These are phyloP conservation scores for Linnemannia zychae DNA, from an alignment of 192 early-diverging fungal genomes.

Conservation along the genomic window DNA sequence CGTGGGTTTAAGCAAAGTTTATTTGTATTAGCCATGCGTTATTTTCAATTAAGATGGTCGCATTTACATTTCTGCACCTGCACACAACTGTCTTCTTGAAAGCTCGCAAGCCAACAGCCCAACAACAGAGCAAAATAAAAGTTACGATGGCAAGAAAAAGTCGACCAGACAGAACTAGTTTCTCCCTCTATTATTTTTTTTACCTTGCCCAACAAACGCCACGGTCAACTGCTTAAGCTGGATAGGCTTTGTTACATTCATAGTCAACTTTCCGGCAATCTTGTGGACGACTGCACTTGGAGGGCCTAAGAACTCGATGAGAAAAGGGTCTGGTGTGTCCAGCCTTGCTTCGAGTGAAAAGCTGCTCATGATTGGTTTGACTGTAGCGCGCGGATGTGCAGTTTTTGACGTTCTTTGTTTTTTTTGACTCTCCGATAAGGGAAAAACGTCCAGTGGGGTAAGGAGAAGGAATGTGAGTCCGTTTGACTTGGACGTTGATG, in stretches of 20 bases:
- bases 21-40: background rate
- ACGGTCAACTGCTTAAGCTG: conserved; percentile 22
- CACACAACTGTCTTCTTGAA: too few species aligned
- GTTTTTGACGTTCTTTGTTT: background rate
- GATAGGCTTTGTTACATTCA: conserved; percentile 11
- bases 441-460: background rate
- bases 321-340: conserved; percentile 13
- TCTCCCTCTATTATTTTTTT: background rate
- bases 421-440: conserved; percentile 7
- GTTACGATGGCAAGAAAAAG: too few species aligned
- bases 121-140: too few species aligned
- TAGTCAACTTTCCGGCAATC: conserved; percentile 1
- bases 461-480: background rate
- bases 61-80: background rate
- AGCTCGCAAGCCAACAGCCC: too few species aligned
- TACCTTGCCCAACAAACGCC: conserved; percentile 24
- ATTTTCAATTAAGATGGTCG: background rate
- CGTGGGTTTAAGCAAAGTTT: background rate
- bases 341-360: conserved; percentile 14
- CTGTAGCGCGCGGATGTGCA: too few species aligned
- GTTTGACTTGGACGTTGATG: background rate
- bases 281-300: conserved; percentile 19
- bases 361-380: background rate
- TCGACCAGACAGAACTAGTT: too few species aligned
- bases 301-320: conserved; percentile 20